Evolutionary conservation across 805 yeast species (phyloP).

Genomic region (Grigorovia yakushimaensis): DNA sequence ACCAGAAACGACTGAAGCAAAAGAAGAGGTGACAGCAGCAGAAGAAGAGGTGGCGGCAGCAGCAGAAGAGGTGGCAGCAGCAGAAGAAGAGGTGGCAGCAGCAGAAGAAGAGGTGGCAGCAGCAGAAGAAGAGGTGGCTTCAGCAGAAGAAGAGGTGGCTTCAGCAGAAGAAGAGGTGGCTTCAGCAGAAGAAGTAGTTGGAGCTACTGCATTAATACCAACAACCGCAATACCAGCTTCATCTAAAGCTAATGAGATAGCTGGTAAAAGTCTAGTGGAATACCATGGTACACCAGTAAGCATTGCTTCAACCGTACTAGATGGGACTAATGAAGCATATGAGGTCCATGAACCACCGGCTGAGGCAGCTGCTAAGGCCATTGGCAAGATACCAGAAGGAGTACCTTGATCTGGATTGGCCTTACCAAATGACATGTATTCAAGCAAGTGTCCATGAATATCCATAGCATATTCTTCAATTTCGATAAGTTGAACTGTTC

Average conservation of each 20-base stretch:
- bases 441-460: constrained; percentile 4
- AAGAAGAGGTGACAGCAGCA: not conserved
- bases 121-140: not conserved
- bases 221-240: not conserved
- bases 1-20: not conserved
- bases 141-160: not conserved
- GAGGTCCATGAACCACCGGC: constrained; percentile 27
- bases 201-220: not conserved
- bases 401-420: constrained; percentile 7
- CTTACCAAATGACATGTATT: constrained; percentile 4
- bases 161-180: not conserved
- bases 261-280: constrained; percentile 4
- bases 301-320: constrained; percentile 7
- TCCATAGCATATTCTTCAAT: constrained; percentile 7
- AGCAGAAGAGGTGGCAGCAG: not conserved
- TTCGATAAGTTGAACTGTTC: constrained; percentile 4
- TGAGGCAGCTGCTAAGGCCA: not conserved
- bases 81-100: not conserved
- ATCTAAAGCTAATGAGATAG: not conserved
- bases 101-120: not conserved
- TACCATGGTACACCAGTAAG: constrained; percentile 4
- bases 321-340: constrained; percentile 17
- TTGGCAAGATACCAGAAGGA: constrained; percentile 2
- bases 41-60: not conserved
- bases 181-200: not conserved